Base-by-base conservation (phyloP, 225 moss, liverwort and hornwort species). In the Climacium dendroides region DNA sequence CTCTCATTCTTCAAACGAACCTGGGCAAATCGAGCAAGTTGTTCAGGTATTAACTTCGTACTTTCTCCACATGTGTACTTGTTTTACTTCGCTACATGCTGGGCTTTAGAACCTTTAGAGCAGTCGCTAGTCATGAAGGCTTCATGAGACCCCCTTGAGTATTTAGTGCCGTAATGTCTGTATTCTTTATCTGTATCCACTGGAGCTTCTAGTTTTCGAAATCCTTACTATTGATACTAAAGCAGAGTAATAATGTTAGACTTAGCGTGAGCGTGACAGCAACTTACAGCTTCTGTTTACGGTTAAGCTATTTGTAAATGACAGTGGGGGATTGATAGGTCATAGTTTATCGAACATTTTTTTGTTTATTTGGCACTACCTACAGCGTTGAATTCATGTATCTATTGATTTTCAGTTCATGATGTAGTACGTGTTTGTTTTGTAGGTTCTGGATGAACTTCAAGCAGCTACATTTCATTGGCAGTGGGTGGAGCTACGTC, bases 391-490 rank as follows among this genome's bases (percentile, higher is more conserved):
- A 85, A 41, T 65, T 47, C 26, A 48, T 64, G 66, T 59, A 86
- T 83, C 79, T 86, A 35, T 58, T 43, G 54, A 76, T 75, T 76
- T 48, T 34, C 47, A 92, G 86, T 64, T 59, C 13, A 81, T 57
- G 77, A 81, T 78, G 39, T 35, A n/a, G 75, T 61, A 30, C 13
- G 50, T 78, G 19, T 78, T 52, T 86, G 32, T 79, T 74, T 72
- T 81, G 62, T 92, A 96, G 93, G 94, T 97, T 81, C 89, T 99
- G 89, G 99, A 99, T 93, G 96, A 99, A 89, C 93, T 99, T 66
- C 99, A 99, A 88, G 97, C 97, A 48, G 99, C 99, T 41, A 99
- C 99, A 76, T 99, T 96, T 90, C 99, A 99, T 90, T 99, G 99
- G 99, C 99, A 99, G 89, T 97, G 97, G 99, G 94, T 99, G 86